These are phyloP conservation scores for Didymella lethalis DNA, from an alignment of 2,329 filamentous ascomycete genomes.

Conservation along the genomic window DNA sequence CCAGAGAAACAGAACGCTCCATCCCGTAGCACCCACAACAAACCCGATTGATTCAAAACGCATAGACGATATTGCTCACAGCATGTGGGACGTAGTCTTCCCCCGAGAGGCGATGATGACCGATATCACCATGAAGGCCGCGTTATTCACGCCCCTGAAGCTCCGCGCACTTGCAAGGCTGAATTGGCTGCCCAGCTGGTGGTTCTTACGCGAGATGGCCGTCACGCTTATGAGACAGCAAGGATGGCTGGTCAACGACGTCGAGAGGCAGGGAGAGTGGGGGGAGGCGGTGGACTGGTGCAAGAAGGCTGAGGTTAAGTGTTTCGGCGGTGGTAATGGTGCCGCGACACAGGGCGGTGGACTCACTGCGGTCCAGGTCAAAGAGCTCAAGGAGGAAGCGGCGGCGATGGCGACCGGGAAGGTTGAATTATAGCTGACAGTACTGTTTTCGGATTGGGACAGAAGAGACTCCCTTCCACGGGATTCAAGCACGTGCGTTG, in stretches of 20 bases:
- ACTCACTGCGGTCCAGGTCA: neutral
- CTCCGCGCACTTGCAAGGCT: slow-evolving; percentile 28
- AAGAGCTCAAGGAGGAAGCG: neutral
- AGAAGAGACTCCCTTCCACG: too few species aligned
- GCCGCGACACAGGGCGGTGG: neutral
- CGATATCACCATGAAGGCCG: slow-evolving; percentile 9
- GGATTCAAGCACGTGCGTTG: neutral
- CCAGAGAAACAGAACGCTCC: neutral
- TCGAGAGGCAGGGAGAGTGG: slow-evolving; percentile 21
- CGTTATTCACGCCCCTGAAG: slow-evolving; percentile 23
- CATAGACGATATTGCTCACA: slow-evolving; percentile 22
- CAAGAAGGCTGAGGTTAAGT: neutral
- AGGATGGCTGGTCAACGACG: slow-evolving; percentile 19
- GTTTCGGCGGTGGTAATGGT: neutral
- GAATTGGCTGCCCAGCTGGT: slow-evolving; percentile 37
- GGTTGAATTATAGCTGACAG: neutral
- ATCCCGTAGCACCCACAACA: neutral
- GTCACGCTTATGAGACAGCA: neutral
- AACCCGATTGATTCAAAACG: neutral
- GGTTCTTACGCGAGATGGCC: slow-evolving; percentile 27
- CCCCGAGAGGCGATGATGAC: slow-evolving; percentile 5
- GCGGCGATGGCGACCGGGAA: neutral
- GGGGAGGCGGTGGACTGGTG: slow-evolving; percentile 5
- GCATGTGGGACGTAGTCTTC: slow-evolving; percentile 28
- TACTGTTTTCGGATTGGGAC: neutral